A percentile compares a stretch with the other conserved stretches of the same genome.
Conservation (phyloP, 2,329 filamentous ascomycete genomes). For the Claviceps fusiformis region DNA sequence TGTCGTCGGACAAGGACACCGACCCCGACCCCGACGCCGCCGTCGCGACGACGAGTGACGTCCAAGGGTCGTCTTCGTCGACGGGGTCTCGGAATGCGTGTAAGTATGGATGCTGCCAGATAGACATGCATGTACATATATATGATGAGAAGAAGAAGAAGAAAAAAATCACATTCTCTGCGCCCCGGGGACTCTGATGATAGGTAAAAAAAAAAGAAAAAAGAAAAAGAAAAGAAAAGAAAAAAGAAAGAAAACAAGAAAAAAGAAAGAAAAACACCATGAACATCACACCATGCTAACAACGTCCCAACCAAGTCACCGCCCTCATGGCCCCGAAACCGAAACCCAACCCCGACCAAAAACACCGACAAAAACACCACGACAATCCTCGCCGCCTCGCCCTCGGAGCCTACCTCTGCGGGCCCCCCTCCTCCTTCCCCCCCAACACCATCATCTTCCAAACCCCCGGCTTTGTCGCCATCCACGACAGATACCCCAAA, state of each 20-base stretch:
- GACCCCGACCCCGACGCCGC: constrained; percentile 26
- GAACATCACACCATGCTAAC: too few species aligned
- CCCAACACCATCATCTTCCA: constrained; percentile 50
- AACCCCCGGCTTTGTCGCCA: constrained; percentile 55
- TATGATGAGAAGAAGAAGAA: too few species aligned
- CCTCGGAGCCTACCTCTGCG: constrained; percentile 51
- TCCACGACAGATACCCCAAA: constrained; percentile 80
- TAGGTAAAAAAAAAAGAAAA: too few species aligned
- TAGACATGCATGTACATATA: too few species aligned
- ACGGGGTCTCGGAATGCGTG: constrained; percentile 27
- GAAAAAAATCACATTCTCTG: too few species aligned
- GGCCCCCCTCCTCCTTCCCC: constrained; percentile 49
- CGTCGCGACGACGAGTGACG: constrained; percentile 23
- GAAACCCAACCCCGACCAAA: constrained; percentile 15
- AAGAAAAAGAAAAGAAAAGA: too few species aligned
- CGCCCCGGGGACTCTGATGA: too few species aligned
- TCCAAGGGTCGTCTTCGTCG: constrained; percentile 18
- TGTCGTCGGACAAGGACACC: too few species aligned
- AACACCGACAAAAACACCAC: constrained; percentile 15
- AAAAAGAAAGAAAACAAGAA: too few species aligned
- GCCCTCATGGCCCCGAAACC: constrained; percentile 20
- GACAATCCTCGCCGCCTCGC: constrained; percentile 36
- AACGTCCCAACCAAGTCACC: constrained; percentile 17
- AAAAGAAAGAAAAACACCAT: too few species aligned
- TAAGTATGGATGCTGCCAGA: too few species aligned